A percentile compares a stretch with the other conserved stretches of the same genome.
Conservation (phyloP, 2,329 filamentous ascomycete genomes). For the Davidsoniella australis region DNA sequence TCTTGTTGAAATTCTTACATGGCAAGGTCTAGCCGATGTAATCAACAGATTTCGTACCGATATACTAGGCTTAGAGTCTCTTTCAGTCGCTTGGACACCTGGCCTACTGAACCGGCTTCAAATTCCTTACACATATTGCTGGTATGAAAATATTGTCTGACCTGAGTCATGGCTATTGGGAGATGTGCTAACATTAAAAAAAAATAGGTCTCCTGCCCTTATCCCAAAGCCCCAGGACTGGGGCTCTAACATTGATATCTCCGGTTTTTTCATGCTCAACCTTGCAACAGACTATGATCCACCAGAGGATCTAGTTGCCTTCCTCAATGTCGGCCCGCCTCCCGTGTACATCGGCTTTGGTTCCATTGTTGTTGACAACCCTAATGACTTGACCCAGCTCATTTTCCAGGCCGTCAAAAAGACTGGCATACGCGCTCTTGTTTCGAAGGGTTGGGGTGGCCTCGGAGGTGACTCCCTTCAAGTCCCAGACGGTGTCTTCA, state of each 20-base stretch:
- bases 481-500: constrained; percentile 60
- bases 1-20: constrained; percentile 79
- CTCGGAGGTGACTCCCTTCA: constrained; percentile 54
- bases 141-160: constrained; percentile 26
- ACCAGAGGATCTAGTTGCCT: constrained; percentile 44
- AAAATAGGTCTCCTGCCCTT: constrained; percentile 44
- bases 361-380: constrained; percentile 66
- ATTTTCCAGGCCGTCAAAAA: constrained; percentile 55
- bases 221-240: constrained; percentile 69
- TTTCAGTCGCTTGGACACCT: constrained; percentile 70
- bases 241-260: constrained; percentile 52
- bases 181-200: background rate
- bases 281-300: constrained; percentile 50
- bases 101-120: constrained; percentile 58
- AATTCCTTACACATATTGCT: constrained; percentile 82
- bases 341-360: constrained; percentile 75
- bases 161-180: background rate
- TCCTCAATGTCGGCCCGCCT: constrained; percentile 49
- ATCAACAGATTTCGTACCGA: constrained; percentile 75
- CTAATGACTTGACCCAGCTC: constrained; percentile 49
- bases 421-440: constrained; percentile 56
- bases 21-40: constrained; percentile 80
- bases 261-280: constrained; percentile 62
- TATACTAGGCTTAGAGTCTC: constrained; percentile 54
- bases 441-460: constrained; percentile 81